Percentiles rank a stretch among this genome's conserved stretches.
Evolutionary conservation across 2,329 filamentous ascomycete species (phyloP).

Genomic region (Penicillium polonicum): DNA sequence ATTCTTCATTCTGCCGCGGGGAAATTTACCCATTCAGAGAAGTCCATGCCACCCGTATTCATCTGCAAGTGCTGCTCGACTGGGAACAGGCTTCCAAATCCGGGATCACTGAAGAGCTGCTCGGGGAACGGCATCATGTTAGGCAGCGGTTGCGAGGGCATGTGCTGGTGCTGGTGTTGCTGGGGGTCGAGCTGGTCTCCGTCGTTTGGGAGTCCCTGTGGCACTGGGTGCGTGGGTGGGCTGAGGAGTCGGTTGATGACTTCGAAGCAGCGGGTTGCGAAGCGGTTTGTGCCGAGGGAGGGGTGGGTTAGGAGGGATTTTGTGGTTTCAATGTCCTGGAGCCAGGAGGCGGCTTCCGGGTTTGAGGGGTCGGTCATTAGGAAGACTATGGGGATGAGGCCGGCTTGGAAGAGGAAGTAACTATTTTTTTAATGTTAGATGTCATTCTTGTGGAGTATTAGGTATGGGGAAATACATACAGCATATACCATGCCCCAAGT

Average conservation of each 20-base stretch:
- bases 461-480: constrained; percentile 28
- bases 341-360: constrained; percentile 37
- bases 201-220: background rate
- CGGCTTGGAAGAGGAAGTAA: constrained; percentile 49
- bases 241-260: constrained; percentile 40
- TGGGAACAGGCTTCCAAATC: constrained; percentile 37
- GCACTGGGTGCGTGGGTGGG: constrained; percentile 25
- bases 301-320: constrained; percentile 41
- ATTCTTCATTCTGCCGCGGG: constrained; percentile 23
- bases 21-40: constrained; percentile 44
- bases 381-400: constrained; percentile 45
- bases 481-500: constrained; percentile 46
- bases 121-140: constrained; percentile 40
- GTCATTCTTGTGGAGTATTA: background rate
- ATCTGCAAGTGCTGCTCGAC: constrained; percentile 32
- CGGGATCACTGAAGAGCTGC: constrained; percentile 37
- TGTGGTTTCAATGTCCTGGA: constrained; percentile 43
- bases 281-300: constrained; percentile 39
- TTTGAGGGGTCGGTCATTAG: constrained; percentile 44
- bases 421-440: constrained; percentile 16
- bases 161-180: constrained; percentile 13
- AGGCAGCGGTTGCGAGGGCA: constrained; percentile 20
- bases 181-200: constrained; percentile 10
- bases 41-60: constrained; percentile 36
- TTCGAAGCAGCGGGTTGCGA: constrained; percentile 41